Evolutionary conservation across 257 asterid genomes (phyloP), one percentile per base, ranked within the genome.

Genomic region (Solanum etuberosum): DNA sequence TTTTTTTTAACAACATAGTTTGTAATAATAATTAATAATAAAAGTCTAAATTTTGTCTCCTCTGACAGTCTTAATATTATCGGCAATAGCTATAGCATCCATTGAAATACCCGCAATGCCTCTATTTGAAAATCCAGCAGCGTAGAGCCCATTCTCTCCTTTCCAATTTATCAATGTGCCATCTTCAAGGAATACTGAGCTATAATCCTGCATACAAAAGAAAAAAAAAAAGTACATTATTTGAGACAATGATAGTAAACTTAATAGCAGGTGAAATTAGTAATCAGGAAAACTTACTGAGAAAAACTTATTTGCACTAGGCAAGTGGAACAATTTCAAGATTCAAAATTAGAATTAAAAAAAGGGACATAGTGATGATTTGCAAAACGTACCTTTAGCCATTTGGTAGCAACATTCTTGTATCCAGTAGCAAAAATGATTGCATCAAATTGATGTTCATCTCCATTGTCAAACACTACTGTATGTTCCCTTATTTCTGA

Each of bases 361-460:
- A 68, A 6, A 2, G 8, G 20, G 15, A 29, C 5, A 6, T 31
- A 34, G 21, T 70, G 42, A 71, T 7, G 0, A 71, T 71, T 71
- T 32, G 25, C 43, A 71, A 71, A 3, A 71, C 25, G 5, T 71
- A 71, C 94, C 94, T 90, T 83, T 13, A 93, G 91, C 98, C 94
- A 93, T 81, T 80, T 88, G 6, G 48, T 48, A 48, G 93, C 95
- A 2, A 91, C 90, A 90, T 93, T 93, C 42, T 34, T 90, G 63
- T 89, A 95, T 31, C 97, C 96, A 3, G 96, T 93, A 51, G 96
- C 95, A 68, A 95, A 91, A 61, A 95, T 23, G 27, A 94, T 88
- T 34, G 92, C 91, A 71, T 93, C 93, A 71, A 89, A 91, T 2
- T 78, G 32, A 18, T 70, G 80, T 1, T 12, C 72, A 3, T 42